Evolutionary conservation across 106 monocot species (phyloP).

Genomic region (Amphibolis antarctica): DNA sequence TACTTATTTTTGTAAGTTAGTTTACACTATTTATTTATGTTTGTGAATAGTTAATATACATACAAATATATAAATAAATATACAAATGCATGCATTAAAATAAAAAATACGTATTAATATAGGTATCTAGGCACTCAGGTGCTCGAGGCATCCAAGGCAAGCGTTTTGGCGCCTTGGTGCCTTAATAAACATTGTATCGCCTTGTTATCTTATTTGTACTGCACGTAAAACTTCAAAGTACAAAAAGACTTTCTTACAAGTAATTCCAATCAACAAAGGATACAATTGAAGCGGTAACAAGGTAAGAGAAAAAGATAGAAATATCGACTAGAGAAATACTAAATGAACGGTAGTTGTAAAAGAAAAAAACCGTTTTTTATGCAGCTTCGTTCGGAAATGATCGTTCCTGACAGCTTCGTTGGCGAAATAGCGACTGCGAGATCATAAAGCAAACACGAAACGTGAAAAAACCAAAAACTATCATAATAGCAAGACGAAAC

Average conservation of each 20-base stretch:
- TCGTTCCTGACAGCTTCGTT: slow-evolving; percentile 52
- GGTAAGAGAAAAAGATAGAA: not conserved
- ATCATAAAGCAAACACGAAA: not conserved
- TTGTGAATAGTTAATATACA: too few species aligned
- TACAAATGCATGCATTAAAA: too few species aligned
- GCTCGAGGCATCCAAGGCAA: too few species aligned
- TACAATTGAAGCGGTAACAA: not conserved
- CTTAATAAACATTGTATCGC: too few species aligned
- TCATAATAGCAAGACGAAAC: not conserved
- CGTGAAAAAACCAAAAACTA: not conserved
- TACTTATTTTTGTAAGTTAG: too few species aligned
- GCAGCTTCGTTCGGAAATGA: slow-evolving; percentile 61
- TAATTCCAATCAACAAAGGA: not conserved
- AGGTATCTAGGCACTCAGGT: too few species aligned
- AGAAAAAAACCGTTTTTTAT: slow-evolving; percentile 62
- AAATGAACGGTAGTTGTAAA: not conserved
- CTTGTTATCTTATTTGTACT: not conserved
- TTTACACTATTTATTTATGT: too few species aligned
- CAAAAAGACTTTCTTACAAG: not conserved
- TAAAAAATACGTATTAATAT: too few species aligned
- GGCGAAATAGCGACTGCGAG: slow-evolving; percentile 70
- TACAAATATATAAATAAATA: too few species aligned
- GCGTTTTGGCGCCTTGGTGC: too few species aligned
- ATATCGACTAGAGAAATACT: not conserved
- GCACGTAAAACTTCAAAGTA: not conserved